Evolutionary conservation across 331 rosid genomes (phyloP), one percentile per base, ranked within the genome.

Genomic region (Telfairia occidentalis): DNA sequence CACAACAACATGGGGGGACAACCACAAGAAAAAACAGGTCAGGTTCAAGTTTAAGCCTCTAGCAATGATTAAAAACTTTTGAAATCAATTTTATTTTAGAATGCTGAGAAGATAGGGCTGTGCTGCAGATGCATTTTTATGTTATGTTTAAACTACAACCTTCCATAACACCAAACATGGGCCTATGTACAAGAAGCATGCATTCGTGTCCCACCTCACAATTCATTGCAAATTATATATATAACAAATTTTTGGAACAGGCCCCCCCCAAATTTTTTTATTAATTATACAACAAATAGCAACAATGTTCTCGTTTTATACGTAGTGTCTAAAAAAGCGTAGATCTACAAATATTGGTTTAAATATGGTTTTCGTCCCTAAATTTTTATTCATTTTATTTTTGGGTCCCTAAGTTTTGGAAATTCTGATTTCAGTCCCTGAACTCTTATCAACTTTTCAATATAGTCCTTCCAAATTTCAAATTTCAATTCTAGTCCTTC

Each of bases 81-180:
- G 67, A 5, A 42, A 60, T 30, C 43, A 32, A 42, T 60, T 60
- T 30, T 60, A 16, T 60, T 19, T 30, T 30, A 32, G 69, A 60
- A 60, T 32, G 67, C 30, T n/a, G n/a, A n/a, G 11, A 6, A 59
- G 13, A 59, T n/a, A 60, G 21, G 15, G n/a, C 8, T 18, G 13
- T 8, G 46, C 71, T 63, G 71, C 16, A 34, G 71, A 63, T 63
- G 28, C 71, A 63, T 34, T 34, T 30, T 5, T 30, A 12, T 60
- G 21, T 7, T n/a, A n/a, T n/a, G n/a, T n/a, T 64, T 11, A 19
- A 64, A 38, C 30, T 64, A 64, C 72, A 64, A 64, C 15, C 46
- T 64, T 64, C 18, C 29, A 64, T n/a, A 18, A 63, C 28, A 64
- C n/a, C 49, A 64, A 64, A 19, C 72, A 64, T 64, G 72, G 70